Percentiles rank a stretch among this genome's conserved stretches.
Evolutionary conservation across 805 yeast genomes (phyloP).

Genomic region (Saccharomycopsis babjevae): DNA sequence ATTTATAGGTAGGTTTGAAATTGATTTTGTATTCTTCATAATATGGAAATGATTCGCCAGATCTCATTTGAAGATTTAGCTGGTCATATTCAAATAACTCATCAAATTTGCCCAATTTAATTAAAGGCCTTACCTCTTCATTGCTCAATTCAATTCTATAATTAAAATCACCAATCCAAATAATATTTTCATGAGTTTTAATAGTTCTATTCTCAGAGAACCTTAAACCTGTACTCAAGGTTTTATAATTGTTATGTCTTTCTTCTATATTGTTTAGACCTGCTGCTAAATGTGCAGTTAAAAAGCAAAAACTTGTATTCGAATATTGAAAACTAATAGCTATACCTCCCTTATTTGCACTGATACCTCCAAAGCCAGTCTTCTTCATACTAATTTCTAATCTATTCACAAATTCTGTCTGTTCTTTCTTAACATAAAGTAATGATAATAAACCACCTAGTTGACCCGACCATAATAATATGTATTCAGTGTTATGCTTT

Average conservation of each 20-base stretch:
- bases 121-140: constrained; percentile 53
- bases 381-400: constrained; percentile 70
- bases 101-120: constrained; percentile 37
- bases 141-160: constrained; percentile 67
- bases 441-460: constrained; percentile 76
- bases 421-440: constrained; percentile 51
- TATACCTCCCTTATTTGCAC: constrained; percentile 74
- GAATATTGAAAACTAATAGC: constrained; percentile 58
- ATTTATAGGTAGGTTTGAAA: constrained; percentile 90
- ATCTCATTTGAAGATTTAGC: constrained; percentile 60
- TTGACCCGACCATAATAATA: constrained; percentile 63
- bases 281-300: constrained; percentile 88
- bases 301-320: constrained; percentile 64
- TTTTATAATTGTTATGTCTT: constrained; percentile 77
- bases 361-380: constrained; percentile 90
- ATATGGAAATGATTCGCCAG: constrained; percentile 69
- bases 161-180: constrained; percentile 93
- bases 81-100: constrained; percentile 67
- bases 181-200: constrained; percentile 69
- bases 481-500: constrained; percentile 31
- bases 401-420: constrained; percentile 42
- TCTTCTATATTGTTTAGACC: constrained; percentile 75
- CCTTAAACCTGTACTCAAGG: constrained; percentile 58
- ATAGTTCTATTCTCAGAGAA: constrained; percentile 51
- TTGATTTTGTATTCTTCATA: constrained; percentile 72